phyloP scores from a whole-genome alignment of 139 green algal genomes.

The Chloropicon primus region DNA sequence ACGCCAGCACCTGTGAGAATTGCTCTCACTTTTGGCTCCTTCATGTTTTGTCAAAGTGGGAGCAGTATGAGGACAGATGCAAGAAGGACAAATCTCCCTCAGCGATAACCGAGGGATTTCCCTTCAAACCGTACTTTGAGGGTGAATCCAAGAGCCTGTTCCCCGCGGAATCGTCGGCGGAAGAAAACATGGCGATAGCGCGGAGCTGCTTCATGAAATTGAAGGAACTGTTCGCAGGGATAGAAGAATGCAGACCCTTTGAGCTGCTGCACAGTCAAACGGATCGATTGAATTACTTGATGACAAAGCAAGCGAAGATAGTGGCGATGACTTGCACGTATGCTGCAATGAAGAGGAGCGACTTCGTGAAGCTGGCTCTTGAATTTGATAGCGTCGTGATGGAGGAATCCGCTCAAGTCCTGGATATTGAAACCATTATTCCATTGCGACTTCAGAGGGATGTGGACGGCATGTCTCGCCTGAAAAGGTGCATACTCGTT shows the following conservation, averaged over 20 bases:
- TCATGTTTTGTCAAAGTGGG: slow-evolving; percentile 57
- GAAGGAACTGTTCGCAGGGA: slow-evolving; percentile 77
- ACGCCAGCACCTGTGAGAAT: slow-evolving; percentile 77
- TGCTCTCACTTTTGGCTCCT: slow-evolving; percentile 93
- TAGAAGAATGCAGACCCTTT: slow-evolving; percentile 93
- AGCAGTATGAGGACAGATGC: slow-evolving; percentile 46
- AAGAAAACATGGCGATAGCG: slow-evolving; percentile 8
- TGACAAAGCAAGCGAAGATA: slow-evolving; percentile 92
- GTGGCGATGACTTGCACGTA: slow-evolving; percentile 99
- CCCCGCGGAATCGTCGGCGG: slow-evolving; percentile 14
- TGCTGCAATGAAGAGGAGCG: slow-evolving; percentile 82
- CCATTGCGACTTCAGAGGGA: slow-evolving; percentile 67
- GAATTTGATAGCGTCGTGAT: slow-evolving; percentile 97
- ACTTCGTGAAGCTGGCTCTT: slow-evolving; percentile 90
- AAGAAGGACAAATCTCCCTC: background rate
- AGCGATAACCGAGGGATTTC: background rate
- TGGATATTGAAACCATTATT: slow-evolving; percentile 99
- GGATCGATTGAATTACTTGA: slow-evolving; percentile 91
- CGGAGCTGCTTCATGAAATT: slow-evolving; percentile 19
- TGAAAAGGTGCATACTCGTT: slow-evolving; percentile 83
- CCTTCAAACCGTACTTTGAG: background rate
- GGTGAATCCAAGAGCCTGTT: slow-evolving; percentile 35
- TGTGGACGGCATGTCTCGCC: slow-evolving; percentile 34
- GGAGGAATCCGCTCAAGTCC: slow-evolving; percentile 92
- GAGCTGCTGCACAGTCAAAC: slow-evolving; percentile 81